Base-by-base conservation (phyloP, 371 early-diverging fungal genomes). In the Mucor mucedo region DNA sequence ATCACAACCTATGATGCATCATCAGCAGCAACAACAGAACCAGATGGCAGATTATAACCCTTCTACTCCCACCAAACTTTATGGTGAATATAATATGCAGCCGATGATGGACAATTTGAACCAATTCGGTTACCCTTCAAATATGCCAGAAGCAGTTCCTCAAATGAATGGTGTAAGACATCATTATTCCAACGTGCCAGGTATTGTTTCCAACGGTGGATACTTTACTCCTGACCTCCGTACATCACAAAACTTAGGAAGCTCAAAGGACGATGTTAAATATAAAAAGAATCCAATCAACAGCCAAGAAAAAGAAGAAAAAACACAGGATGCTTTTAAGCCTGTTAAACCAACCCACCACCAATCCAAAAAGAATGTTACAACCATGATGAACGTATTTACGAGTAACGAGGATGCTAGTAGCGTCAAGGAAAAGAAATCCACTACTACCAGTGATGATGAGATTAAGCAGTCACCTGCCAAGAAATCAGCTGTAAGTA, bases 401-500 rank as follows among this genome's bases (percentile, higher is more conserved):
- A 39, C 59, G 8, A 47, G 60, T 33, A 10, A 6, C 6, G 35
- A 35, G 4, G 35, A 39, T 3, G 35, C 27, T 3, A 45, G 28
- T 21, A 21, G 21, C 21, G 21, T 21, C 13, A 52, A 45, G 41
- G 39, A 30, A 29, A 59, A 65, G 54, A 50, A 32, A 16, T 29
- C 45, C 5, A 21, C 38, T n/a, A 32, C 48, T 14, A 5, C 29
- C 28, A 9, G 14, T 3, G 21, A 21, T 21, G 30, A 55, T 5
- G 55, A 42, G 27, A 59, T 39, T 41, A 35, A 52, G 30, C 50
- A 52, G 52, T 38, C 54, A 40, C 38, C 47, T 47, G 60, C 50
- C 55, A 63, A 69, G 63, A 69, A 69, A 56, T 53, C 68, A 48
- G 16, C 57, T 50, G 52, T 68, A 4, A 68, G 52, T 40, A 55